Evolutionary conservation across 1,284 basidiomycete genomes (phyloP).

Genomic region (Singerocomus rubriflavus): DNA sequence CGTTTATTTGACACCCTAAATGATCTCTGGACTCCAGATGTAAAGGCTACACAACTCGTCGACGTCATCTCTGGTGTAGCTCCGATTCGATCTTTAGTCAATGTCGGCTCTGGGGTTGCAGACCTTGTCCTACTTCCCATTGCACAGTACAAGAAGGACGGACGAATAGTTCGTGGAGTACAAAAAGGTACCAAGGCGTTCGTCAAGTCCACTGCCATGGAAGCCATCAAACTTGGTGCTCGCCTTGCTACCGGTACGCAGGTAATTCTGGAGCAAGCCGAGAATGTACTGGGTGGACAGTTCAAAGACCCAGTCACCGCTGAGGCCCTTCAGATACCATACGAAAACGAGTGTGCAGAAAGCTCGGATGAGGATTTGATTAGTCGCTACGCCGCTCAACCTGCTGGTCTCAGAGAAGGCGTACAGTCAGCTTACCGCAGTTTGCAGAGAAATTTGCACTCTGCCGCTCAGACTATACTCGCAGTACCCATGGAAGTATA

Average conservation of each 20-base stretch:
- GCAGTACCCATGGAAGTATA: conserved; percentile 99
- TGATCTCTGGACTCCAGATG: conserved; percentile 98
- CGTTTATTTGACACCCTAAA: conserved; percentile 88
- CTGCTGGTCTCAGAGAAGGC: conserved; percentile 79
- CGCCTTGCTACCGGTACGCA: conserved; percentile 95
- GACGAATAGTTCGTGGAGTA: conserved; percentile 88
- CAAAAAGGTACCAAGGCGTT: conserved; percentile 93
- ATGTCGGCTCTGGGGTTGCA: conserved; percentile 94
- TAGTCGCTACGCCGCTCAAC: conserved; percentile 91
- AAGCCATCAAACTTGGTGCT: conserved; percentile 94
- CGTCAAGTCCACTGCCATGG: conserved; percentile 89
- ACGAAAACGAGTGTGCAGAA: conserved; percentile 37
- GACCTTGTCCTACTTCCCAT: conserved; percentile 95
- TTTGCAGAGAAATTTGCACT: conserved; percentile 79
- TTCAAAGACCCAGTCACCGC: conserved; percentile 63
- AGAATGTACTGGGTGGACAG: conserved; percentile 84
- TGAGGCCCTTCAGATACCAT: conserved; percentile 56
- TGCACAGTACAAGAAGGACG: conserved; percentile 96
- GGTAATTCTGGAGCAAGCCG: conserved; percentile 94
- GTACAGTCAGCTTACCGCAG: conserved; percentile 89
- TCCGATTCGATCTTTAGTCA: conserved; percentile 93
- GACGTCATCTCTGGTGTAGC: conserved; percentile 97
- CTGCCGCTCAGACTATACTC: conserved; percentile 96
- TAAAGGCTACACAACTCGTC: conserved; percentile 96
- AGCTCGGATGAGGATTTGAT: conserved; percentile 53